phyloP scores from a whole-genome alignment of 108 stramenopile genomes.

The Cyclostephanos invisitatus region DNA sequence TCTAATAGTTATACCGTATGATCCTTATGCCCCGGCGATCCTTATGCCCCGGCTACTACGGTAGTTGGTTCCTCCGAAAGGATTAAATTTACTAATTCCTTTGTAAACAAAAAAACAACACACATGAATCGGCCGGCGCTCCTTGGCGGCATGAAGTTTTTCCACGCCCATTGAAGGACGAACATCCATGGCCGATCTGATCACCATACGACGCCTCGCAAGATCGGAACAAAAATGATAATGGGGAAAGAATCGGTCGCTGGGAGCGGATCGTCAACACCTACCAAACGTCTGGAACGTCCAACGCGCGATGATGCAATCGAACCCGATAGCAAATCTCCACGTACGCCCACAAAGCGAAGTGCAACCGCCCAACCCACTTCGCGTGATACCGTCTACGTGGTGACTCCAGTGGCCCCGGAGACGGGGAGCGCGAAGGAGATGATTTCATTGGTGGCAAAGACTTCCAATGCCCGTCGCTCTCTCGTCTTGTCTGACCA shows the following conservation, averaged over 20 bases:
- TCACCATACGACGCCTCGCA: not conserved
- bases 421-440: conserved; percentile 11
- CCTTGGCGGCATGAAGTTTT: too few species aligned
- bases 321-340: conserved; percentile 12
- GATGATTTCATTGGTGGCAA: not conserved
- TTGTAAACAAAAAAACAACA: too few species aligned
- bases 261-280: not conserved
- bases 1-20: too few species aligned
- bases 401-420: conserved; percentile 21
- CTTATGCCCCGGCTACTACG: too few species aligned
- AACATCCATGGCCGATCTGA: too few species aligned
- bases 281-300: not conserved
- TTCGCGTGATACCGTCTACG: not conserved
- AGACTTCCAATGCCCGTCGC: conserved; percentile 21
- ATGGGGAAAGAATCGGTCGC: not conserved
- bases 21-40: too few species aligned
- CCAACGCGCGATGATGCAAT: not conserved
- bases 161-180: too few species aligned
- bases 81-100: too few species aligned
- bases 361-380: not conserved
- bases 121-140: too few species aligned
- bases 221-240: not conserved
- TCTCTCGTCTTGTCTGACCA: conserved; percentile 1
- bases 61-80: too few species aligned
- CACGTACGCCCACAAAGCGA: conserved; percentile 6